Conservation (phyloP, 2,329 filamentous ascomycete genomes). For the Cyphellophora europaea region DNA sequence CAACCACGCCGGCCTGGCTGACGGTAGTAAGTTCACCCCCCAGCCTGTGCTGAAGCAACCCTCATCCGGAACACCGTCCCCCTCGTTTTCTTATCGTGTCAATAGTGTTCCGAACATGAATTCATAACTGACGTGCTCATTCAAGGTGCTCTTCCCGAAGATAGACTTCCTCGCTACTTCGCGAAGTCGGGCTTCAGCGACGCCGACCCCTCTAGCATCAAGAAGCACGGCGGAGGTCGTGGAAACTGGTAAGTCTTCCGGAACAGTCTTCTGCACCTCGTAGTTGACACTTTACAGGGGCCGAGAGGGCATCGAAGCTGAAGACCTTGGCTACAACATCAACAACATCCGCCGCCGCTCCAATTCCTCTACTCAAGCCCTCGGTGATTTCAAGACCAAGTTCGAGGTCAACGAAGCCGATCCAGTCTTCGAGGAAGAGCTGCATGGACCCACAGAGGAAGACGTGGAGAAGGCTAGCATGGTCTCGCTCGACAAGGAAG, state of each 20-base stretch:
- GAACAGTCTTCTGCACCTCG: conserved; percentile 2
- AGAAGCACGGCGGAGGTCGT: conserved; percentile 90
- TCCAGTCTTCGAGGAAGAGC: conserved; percentile 79
- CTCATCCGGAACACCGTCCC: too few relatives aligned
- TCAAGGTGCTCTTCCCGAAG: conserved; percentile 54
- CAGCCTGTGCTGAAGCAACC: too few relatives aligned
- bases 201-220: conserved; percentile 80
- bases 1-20: conserved; percentile 71
- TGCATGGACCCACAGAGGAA: conserved; percentile 59
- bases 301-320: conserved; percentile 68
- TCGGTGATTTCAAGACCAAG: conserved; percentile 87
- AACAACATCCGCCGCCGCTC: conserved; percentile 81
- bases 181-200: conserved; percentile 76
- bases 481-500: conserved; percentile 40
- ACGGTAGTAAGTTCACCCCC: too few relatives aligned
- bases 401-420: conserved; percentile 86
- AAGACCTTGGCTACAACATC: conserved; percentile 76
- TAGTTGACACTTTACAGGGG: conserved; percentile 52
- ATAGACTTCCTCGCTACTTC: conserved; percentile 84
- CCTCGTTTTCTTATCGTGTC: too few relatives aligned
- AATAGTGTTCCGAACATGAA: too few relatives aligned
- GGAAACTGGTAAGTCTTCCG: conserved; percentile 71
- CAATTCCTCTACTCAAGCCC: conserved; percentile 71
- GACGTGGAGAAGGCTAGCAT: conserved; percentile 37
- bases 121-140: too few relatives aligned